Evolutionary conservation across 2,329 filamentous ascomycete genomes (phyloP).

Genomic region (Fragosphaeria purpurea): DNA sequence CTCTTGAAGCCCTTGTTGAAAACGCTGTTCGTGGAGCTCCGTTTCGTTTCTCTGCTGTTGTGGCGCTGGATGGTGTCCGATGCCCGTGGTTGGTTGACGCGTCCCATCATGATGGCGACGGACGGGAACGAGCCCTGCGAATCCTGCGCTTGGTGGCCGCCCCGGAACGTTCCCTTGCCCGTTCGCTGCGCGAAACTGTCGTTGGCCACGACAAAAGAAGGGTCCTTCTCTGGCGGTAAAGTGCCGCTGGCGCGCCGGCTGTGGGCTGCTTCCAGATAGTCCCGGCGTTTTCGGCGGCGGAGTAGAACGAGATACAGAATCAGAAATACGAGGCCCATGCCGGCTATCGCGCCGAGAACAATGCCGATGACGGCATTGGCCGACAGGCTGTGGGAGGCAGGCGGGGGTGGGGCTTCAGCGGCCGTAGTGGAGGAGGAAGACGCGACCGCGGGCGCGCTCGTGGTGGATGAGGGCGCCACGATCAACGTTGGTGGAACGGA

Average conservation of each 20-base stretch:
- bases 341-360: constrained; percentile 71
- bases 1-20: constrained; percentile 55
- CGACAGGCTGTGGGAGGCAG: constrained; percentile 17
- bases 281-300: constrained; percentile 43
- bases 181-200: constrained; percentile 27
- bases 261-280: constrained; percentile 37
- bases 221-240: constrained; percentile 48
- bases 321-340: constrained; percentile 59
- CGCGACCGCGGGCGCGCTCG: constrained; percentile 20
- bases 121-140: constrained; percentile 53
- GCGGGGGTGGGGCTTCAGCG: constrained; percentile 18
- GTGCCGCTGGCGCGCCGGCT: constrained; percentile 31
- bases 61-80: constrained; percentile 14
- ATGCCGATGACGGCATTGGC: constrained; percentile 62
- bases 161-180: constrained; percentile 29
- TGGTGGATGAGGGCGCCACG: not conserved
- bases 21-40: constrained; percentile 42
- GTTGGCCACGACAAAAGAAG: constrained; percentile 34
- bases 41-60: constrained; percentile 45
- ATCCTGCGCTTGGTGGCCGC: constrained; percentile 41
- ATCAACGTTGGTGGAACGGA: constrained; percentile 8
- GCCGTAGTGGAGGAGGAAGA: constrained; percentile 13
- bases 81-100: constrained; percentile 40
- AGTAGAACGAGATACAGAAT: constrained; percentile 60
- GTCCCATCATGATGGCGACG: constrained; percentile 57